Percentiles rank a stretch among this genome's conserved stretches.
phyloP scores from a whole-genome alignment of 768 basidiomycete species.

The Mycena rosella region DNA sequence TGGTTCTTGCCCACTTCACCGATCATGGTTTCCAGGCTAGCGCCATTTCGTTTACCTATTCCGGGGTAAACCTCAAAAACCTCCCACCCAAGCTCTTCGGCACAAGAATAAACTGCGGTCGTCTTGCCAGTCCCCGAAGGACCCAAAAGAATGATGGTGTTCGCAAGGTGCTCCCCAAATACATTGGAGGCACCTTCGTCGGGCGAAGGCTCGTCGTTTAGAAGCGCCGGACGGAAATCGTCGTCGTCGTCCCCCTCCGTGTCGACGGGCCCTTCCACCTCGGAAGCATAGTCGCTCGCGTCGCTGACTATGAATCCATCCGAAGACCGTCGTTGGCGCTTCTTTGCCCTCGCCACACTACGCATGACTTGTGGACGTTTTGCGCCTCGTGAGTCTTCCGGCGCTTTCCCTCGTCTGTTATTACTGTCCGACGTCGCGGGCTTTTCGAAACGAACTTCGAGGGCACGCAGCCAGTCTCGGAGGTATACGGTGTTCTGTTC shows the following conservation, averaged over 20 bases:
- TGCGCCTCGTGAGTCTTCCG: slow-evolving; percentile 48
- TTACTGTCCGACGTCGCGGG: slow-evolving; percentile 39
- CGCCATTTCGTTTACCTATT: slow-evolving; percentile 88
- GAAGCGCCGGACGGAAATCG: slow-evolving; percentile 57
- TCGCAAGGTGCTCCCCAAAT: slow-evolving; percentile 71
- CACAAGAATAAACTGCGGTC: slow-evolving; percentile 92
- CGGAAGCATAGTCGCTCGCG: slow-evolving; percentile 37
- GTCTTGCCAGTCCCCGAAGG: slow-evolving; percentile 93
- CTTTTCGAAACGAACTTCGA: slow-evolving; percentile 67
- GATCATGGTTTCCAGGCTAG: slow-evolving; percentile 81
- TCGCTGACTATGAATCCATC: slow-evolving; percentile 53
- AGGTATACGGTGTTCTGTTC: slow-evolving; percentile 77
- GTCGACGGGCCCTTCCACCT: slow-evolving; percentile 17
- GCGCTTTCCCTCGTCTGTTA: slow-evolving; percentile 36
- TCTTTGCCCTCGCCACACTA: slow-evolving; percentile 62
- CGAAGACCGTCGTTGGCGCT: slow-evolving; percentile 56
- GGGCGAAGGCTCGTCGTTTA: slow-evolving; percentile 40
- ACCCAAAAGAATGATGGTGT: slow-evolving; percentile 88
- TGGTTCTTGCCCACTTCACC: slow-evolving; percentile 97
- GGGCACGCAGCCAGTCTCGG: slow-evolving; percentile 83
- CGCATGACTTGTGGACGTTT: slow-evolving; percentile 76
- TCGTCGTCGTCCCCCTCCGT: slow-evolving; percentile 61
- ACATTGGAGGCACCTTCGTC: slow-evolving; percentile 40
- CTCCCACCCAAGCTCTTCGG: slow-evolving; percentile 94
- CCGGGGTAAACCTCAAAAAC: slow-evolving; percentile 98